Evolutionary conservation across 1,284 basidiomycete genomes (phyloP), one percentile per base, ranked within the genome.

Genomic region (Trichosporon faecale): DNA sequence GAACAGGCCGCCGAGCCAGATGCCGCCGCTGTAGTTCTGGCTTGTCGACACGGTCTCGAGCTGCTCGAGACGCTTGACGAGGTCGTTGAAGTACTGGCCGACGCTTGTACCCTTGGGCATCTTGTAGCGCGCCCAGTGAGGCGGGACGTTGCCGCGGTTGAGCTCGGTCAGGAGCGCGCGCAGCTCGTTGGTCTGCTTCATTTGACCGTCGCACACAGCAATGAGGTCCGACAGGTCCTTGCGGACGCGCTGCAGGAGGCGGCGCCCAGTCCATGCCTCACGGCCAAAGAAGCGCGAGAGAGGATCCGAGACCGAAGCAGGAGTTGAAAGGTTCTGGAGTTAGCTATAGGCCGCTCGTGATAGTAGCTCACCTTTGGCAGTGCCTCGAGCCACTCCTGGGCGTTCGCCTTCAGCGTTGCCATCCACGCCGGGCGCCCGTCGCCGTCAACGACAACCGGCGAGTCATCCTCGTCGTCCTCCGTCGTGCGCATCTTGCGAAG

Each of bases 111-210:
- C 86, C 74, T 89, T 90, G 72, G 89, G 88, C 67, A 94, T 91
- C 83, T 94, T 95, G 87, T 95, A 98, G 70, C 89, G 87, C 66
- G 89, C 86, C 95, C 95, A 98, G 79, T 94, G 90, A 16, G 86
- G 80, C 0, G 95, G 95, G 46, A 96, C 92, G 2, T 91, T 92
- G 57, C 91, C 94, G 86, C 95, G 95, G 16, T 91, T 95, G 70
- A 97, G 84, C 55, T 90, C 88, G 75, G 91, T 92, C 88, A 96
- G 91, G 44, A 97, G 86, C 3, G 88, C 89, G 49, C 95, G 91
- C 31, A 96, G 85, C 78, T 96, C 93, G 80, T 97, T 98, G 1
- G 95, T 97, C 83, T 96, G 95, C 85, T 96, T 97, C 69, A 94
- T 85, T 74, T 88, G 88, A 68, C 94, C 95, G 74, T 89, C 87